These are phyloP conservation scores for Prototheca stagnorum DNA, from an alignment of 163 green algal genomes.

Conservation along the genomic window DNA sequence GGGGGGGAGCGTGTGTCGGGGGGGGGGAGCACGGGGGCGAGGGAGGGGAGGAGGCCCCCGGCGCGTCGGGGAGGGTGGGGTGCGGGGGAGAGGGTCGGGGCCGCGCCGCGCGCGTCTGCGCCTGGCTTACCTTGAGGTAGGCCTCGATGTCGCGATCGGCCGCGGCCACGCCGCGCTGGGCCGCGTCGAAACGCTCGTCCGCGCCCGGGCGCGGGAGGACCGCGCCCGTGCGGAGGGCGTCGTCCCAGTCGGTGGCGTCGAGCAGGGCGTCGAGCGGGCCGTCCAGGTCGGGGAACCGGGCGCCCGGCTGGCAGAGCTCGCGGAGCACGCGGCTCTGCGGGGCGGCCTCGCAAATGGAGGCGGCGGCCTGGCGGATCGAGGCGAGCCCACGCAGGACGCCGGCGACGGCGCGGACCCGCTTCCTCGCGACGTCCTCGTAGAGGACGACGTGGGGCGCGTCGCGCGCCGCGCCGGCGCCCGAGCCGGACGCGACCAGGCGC, in stretches of 20 bases:
- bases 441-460: conserved; percentile 73
- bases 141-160: conserved; percentile 8
- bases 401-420: conserved; percentile 21
- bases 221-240: conserved; percentile 46
- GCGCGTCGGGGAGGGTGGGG: too few relatives aligned
- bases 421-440: conserved; percentile 74
- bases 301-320: conserved; percentile 22
- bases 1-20: too few relatives aligned
- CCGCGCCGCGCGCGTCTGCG: too few relatives aligned
- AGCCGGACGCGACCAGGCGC: conserved; percentile 40
- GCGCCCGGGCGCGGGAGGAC: conserved; percentile 51
- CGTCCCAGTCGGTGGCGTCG: conserved; percentile 62
- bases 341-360: conserved; percentile 15
- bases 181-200: conserved; percentile 42
- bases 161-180: conserved; percentile 20
- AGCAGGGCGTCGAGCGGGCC: conserved; percentile 30
- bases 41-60: too few relatives aligned
- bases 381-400: conserved; percentile 15
- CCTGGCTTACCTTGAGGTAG: conserved; percentile 14
- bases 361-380: conserved; percentile 12
- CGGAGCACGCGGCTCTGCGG: conserved; percentile 15
- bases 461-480: conserved; percentile 29
- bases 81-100: too few relatives aligned
- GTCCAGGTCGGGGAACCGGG: conserved; percentile 24
- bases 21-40: too few relatives aligned